Evolutionary conservation across 495 filamentous ascomycete genomes (phyloP), one percentile per base, ranked within the genome.

Genomic region (Neurospora sp.): DNA sequence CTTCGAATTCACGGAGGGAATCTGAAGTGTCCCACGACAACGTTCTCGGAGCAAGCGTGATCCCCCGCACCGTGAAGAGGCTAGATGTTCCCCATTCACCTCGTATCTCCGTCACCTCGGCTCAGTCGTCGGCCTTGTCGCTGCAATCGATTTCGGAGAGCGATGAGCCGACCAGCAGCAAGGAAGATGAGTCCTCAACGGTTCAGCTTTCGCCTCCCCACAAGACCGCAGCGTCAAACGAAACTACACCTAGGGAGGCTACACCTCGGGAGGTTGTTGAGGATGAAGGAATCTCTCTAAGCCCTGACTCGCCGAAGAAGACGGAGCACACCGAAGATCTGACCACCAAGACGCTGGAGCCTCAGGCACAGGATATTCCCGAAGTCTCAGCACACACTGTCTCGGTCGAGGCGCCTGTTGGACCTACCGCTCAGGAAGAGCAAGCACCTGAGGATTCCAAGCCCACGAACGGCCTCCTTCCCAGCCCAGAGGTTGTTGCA

Each of bases 71-170:
- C 1, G 46, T 46, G 0, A 74, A 72, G 39, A 77, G 73, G 35
- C 54, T 79, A 18, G 72, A 72, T 18, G 71, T 77, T 3, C 73
- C 77, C 9, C 71, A 54, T 70, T 74, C 74, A 2, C 70, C 79
- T 5, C 75, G 72, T 27, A 70, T 73, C 12, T 79, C 80, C n/a
- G 54, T 74, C 37, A 73, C 72, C 66, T 80, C 79, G 12, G 39
- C 71, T 27, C 75, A 74, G 39, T 71, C 77, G 16, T 74, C 78
- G 23, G 71, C 70, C 20, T 42, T 74, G 7, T 80, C 80, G 0
- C 76, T 82, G 39, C 79, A 82, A 35, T 75, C 79, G 14, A 82
- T 82, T 39, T 77, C 75, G 12, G 79, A 81, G 70, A 74, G 69
- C 14, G 78, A 76, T 3, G 75, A 79, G 66, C 42, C 62, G 71